phyloP scores from a whole-genome alignment of 2,329 filamentous ascomycete species.

The Beauveria sp. region DNA sequence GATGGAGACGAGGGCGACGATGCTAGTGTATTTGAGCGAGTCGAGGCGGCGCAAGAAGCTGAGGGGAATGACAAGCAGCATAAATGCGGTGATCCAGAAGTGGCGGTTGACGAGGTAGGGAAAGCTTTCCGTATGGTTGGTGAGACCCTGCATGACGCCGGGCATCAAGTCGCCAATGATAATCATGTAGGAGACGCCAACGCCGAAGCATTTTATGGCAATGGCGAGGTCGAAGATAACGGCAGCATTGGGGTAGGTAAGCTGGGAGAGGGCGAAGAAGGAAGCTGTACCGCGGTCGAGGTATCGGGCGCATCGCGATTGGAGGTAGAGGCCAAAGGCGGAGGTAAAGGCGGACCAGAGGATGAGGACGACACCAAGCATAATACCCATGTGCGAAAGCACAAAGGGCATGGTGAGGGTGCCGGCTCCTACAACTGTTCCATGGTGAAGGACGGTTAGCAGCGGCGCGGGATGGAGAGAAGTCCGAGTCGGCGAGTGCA shows the following conservation, averaged over 20 bases:
- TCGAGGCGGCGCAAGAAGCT: conserved; percentile 87
- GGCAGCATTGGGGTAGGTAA: conserved; percentile 93
- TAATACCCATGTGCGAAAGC: conserved; percentile 90
- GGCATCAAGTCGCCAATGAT: conserved; percentile 99
- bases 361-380: conserved; percentile 75
- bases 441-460: conserved; percentile 15
- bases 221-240: conserved; percentile 95
- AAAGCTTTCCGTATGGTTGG: conserved; percentile 49
- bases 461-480: background rate
- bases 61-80: conserved; percentile 90
- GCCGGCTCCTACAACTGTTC: conserved; percentile 78
- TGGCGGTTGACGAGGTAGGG: conserved; percentile 79
- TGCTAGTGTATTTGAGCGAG: conserved; percentile 93
- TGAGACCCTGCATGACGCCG: conserved; percentile 79
- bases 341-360: conserved; percentile 85
- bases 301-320: conserved; percentile 87
- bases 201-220: conserved; percentile 95
- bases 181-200: conserved; percentile 94
- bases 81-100: conserved; percentile 97
- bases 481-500: background rate
- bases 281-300: conserved; percentile 81
- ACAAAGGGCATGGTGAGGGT: conserved; percentile 93
- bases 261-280: conserved; percentile 93
- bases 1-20: conserved; percentile 86
- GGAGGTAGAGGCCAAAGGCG: conserved; percentile 89